These are phyloP conservation scores for Sphenostylis stenocarpa DNA, from an alignment of 306 rosid genomes.

Conservation along the genomic window DNA sequence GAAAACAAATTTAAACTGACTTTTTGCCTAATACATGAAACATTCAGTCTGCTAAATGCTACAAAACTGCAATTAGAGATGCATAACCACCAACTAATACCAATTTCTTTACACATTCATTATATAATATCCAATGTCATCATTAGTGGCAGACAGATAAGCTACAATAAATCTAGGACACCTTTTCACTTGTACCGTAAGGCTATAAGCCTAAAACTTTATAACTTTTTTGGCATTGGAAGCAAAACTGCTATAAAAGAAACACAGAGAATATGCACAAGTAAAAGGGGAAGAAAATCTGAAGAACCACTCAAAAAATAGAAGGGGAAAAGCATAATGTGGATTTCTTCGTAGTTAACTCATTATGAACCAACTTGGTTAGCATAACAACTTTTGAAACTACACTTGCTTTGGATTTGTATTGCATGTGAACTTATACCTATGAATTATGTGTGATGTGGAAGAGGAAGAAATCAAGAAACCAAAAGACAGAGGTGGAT, in stretches of 20 bases:
- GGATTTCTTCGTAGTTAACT: background rate
- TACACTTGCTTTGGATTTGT: background rate
- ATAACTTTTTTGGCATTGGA: background rate
- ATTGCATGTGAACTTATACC: slow-evolving; percentile 13
- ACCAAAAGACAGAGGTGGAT: background rate
- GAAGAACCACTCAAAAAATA: background rate
- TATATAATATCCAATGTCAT: background rate
- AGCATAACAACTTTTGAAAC: slow-evolving; percentile 17
- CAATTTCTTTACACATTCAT: background rate
- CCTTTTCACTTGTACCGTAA: slow-evolving; percentile 10
- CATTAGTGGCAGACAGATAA: background rate
- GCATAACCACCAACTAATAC: background rate
- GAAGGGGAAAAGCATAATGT: background rate
- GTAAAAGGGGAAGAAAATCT: background rate
- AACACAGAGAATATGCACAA: background rate
- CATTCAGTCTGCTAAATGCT: background rate
- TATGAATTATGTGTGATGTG: background rate
- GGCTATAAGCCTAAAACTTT: background rate
- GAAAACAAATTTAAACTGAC: slow-evolving; percentile 21
- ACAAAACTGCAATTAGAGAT: slow-evolving; percentile 4
- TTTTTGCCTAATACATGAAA: background rate
- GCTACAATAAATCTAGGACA: slow-evolving; percentile 18
- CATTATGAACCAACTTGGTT: slow-evolving; percentile 2
- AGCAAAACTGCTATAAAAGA: slow-evolving; percentile 16
- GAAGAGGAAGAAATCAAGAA: background rate